phyloP scores from a whole-genome alignment of 495 filamentous ascomycete genomes.

The Penicillium riverlandense region DNA sequence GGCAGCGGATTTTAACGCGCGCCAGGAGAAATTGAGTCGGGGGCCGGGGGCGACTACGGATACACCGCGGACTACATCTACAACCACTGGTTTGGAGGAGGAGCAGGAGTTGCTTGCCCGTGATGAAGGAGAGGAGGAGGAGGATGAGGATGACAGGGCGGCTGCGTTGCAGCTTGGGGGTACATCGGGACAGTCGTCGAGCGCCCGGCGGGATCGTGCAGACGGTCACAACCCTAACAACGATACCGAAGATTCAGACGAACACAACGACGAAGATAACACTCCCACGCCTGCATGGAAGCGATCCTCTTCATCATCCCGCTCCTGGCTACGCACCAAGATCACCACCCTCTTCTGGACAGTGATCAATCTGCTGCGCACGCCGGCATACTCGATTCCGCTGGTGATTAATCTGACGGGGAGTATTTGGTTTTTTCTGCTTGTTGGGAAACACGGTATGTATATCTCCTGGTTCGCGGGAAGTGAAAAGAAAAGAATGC shows the following conservation, averaged over 20 bases:
- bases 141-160: not conserved
- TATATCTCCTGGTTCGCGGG: slow-evolving; percentile 7
- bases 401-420: slow-evolving; percentile 87
- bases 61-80: no score
- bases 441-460: slow-evolving; percentile 87
- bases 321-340: slow-evolving; percentile 47
- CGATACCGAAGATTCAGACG: not conserved
- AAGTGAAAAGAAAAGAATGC: not conserved
- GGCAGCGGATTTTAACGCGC: slow-evolving; percentile 50
- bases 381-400: slow-evolving; percentile 78
- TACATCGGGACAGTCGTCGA: no score
- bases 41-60: no score
- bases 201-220: no score
- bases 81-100: not conserved
- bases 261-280: slow-evolving; percentile 15
- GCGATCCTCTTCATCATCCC: slow-evolving; percentile 2
- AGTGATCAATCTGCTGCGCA: slow-evolving; percentile 68
- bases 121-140: slow-evolving; percentile 5
- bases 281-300: slow-evolving; percentile 20
- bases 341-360: slow-evolving; percentile 56
- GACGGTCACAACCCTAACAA: no score
- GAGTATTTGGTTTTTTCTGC: slow-evolving; percentile 93
- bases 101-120: slow-evolving; percentile 16
- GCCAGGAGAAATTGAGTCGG: slow-evolving; percentile 21
- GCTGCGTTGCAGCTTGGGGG: no score